Evolutionary conservation across 1,284 basidiomycete genomes (phyloP).

Genomic region (Leccinum ponderosum): DNA sequence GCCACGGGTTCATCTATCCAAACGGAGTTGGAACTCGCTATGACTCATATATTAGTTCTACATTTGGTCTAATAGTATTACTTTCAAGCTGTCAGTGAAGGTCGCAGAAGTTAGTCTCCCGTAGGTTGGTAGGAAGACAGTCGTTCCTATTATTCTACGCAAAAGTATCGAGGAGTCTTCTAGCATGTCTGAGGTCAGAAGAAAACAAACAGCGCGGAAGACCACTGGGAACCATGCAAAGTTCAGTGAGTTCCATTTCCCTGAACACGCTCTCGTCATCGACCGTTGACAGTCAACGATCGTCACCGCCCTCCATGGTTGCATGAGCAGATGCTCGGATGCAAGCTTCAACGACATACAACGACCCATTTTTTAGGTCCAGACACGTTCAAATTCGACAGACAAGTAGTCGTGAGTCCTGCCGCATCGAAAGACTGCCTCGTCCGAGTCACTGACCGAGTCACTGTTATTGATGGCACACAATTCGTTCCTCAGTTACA

Average conservation of each 20-base stretch:
- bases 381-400: not conserved
- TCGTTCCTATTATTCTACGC: no score
- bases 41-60: not conserved
- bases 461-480: not conserved
- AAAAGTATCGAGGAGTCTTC: not conserved
- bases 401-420: not conserved
- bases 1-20: constrained; percentile 25
- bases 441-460: not conserved
- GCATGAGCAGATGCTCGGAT: not conserved
- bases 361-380: not conserved
- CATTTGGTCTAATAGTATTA: not conserved
- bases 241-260: constrained; percentile 10
- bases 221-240: constrained; percentile 17
- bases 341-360: not conserved
- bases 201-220: constrained; percentile 27
- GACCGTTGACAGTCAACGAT: not conserved
- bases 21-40: not conserved
- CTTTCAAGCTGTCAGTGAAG: no score
- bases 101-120: no score
- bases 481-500: not conserved
- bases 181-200: constrained; percentile 11
- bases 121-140: no score
- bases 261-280: not conserved
- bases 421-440: not conserved
- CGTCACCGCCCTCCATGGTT: not conserved